Evolutionary conservation across 2,329 filamentous ascomycete species (phyloP).

Genomic region (Colletotrichum caudatum): DNA sequence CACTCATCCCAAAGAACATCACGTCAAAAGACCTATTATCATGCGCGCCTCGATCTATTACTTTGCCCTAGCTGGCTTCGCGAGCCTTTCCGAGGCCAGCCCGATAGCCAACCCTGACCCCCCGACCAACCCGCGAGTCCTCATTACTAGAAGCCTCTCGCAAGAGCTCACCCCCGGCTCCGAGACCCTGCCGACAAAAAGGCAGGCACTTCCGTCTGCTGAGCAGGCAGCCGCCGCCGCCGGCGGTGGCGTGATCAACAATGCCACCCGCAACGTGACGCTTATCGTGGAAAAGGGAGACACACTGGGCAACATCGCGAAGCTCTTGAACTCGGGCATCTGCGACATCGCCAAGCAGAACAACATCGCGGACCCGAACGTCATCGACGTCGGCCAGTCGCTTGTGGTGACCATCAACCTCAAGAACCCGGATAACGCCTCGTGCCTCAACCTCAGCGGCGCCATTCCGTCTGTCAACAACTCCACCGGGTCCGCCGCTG

Average conservation of each 20-base stretch:
- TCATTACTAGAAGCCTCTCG: conserved; percentile 23
- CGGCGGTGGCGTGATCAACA: conserved; percentile 5
- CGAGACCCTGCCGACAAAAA: conserved; percentile 13
- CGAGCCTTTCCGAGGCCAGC: conserved; percentile 20
- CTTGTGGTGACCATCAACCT: conserved; percentile 29
- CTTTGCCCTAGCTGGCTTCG: conserved; percentile 26
- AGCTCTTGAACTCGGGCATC: conserved; percentile 36
- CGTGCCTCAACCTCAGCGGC: conserved; percentile 29
- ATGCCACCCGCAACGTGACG: conserved; percentile 28
- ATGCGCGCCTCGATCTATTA: conserved; percentile 32
- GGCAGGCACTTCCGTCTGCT: conserved; percentile 10
- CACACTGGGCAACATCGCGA: conserved; percentile 31
- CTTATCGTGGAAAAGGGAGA: conserved; percentile 18
- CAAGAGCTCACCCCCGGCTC: conserved; percentile 2
- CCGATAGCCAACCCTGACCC: background rate
- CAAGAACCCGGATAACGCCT: conserved; percentile 30
- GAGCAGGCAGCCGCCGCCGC: background rate
- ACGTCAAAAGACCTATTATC: background rate
- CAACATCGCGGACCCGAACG: conserved; percentile 29
- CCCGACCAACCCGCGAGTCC: conserved; percentile 7
- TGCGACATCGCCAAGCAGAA: conserved; percentile 37
- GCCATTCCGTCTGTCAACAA: conserved; percentile 4
- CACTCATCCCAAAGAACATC: background rate
- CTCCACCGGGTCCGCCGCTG: background rate
- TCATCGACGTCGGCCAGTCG: conserved; percentile 19